Percentiles rank a stretch among this genome's conserved stretches.
Conservation (phyloP, 352 stramenopile genomes). For the Phytophthora kernoviae region DNA sequence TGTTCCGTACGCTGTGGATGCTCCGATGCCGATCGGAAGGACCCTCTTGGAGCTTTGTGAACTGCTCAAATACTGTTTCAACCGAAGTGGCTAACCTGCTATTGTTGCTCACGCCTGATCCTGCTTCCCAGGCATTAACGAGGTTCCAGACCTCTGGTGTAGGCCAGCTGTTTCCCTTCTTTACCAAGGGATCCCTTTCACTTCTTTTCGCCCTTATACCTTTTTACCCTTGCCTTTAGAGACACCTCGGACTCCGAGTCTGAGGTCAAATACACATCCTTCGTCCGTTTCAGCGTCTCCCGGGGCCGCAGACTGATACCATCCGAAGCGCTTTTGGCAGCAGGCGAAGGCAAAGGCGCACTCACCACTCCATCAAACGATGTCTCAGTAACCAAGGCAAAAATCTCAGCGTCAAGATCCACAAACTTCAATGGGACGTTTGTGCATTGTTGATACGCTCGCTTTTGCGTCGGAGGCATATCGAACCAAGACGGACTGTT, state of each 20-base stretch:
- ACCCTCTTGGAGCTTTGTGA: conserved; percentile 32
- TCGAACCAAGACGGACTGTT: conserved; percentile 39
- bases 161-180: conserved; percentile 42
- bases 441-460: conserved; percentile 46
- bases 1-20: conserved; percentile 40
- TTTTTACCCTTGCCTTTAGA: conserved; percentile 1
- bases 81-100: conserved; percentile 26
- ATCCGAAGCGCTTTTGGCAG: conserved; percentile 13
- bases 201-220: conserved; percentile 1
- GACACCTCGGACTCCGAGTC: conserved; percentile 36
- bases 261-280: conserved; percentile 35
- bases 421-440: conserved; percentile 48
- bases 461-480: conserved; percentile 36
- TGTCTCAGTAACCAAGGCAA: conserved; percentile 39
- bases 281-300: conserved; percentile 29
- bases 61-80: conserved; percentile 28
- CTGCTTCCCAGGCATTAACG: conserved; percentile 39
- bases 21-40: conserved; percentile 22
- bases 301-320: conserved; percentile 35
- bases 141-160: conserved; percentile 33
- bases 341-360: conserved; percentile 17
- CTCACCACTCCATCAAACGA: conserved; percentile 32
- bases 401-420: conserved; percentile 44
- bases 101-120: conserved; percentile 9
- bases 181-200: conserved; percentile 11